Base-by-base conservation (phyloP, 1,284 basidiomycete species). In the Ceraceosorus guamensis region DNA sequence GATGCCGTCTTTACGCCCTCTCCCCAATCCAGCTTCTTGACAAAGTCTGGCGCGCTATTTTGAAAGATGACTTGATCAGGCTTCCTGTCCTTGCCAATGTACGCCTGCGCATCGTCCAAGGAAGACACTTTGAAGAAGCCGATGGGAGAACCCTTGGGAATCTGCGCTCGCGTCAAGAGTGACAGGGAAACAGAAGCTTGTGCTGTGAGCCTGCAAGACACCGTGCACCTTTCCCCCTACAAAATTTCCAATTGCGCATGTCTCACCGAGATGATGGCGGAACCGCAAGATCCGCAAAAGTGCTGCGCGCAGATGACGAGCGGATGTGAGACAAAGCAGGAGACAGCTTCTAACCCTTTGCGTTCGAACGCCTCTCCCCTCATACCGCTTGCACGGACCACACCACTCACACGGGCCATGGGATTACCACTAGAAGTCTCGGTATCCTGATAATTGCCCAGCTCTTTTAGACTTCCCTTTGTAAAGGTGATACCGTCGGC, bases 1-100 rank as follows among this genome's bases (percentile, higher is more conserved):
- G 47, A 68, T 24, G 24, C 24, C 24, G 24, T 24, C 39, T 41
- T 11, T 16, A 41, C 39, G 39, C 39, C 39, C 39, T 41, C 39
- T 11, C 11, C 11, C 39, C 39, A 41, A 16, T 41, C 16, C 10
- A 41, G 39, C 39, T 41, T 41, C 11, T 16, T 11, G 11, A 41
- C 39, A 16, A 41, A 41, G 39, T 16, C 39, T 11, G 39, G 39
- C 39, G 39, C 39, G 1, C 39, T 11, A 3, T 3, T 41, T 16
- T 41, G 11, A 16, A 41, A 41, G 39, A 41, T 11, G 11, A 41
- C 39, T 11, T 11, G 11, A 16, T 41, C 16, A 16, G 39, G 11
- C 11, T 16, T 16, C 24, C 24, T 1, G 3, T 24, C 24, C 24
- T 3, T 24, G 39, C 11, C 11, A 16, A 16, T 16, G 39, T 41